phyloP scores from a whole-genome alignment of 768 basidiomycete genomes.

The Royoungia palumana region DNA sequence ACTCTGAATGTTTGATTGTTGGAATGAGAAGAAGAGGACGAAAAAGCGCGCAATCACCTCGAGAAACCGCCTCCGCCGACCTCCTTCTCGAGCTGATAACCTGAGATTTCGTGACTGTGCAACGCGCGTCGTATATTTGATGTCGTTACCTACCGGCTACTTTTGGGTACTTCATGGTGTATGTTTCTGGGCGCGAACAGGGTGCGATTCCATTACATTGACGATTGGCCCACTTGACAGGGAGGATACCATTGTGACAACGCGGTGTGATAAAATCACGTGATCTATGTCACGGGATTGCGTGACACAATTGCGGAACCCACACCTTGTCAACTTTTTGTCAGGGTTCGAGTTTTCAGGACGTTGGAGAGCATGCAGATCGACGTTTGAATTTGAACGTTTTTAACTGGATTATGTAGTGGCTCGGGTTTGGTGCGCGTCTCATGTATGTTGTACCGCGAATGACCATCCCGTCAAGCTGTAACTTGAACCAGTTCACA shows the following conservation, averaged over 20 bases:
- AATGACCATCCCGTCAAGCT: no score
- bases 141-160: conserved; percentile 21
- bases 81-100: conserved; percentile 67
- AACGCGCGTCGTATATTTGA: neutral
- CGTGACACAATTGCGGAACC: no score
- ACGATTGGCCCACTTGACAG: neutral
- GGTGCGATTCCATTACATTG: conserved; percentile 7
- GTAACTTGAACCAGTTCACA: no score
- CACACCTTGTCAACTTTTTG: no score
- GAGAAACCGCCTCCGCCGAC: conserved; percentile 90
- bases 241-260: conserved; percentile 23
- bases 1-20: conserved; percentile 48
- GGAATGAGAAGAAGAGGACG: neutral
- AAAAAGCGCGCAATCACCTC: conserved; percentile 42
- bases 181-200: neutral
- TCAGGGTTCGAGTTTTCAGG: no score
- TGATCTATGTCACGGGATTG: conserved; percentile 1
- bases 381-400: no score
- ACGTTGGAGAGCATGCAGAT: no score
- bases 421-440: no score
- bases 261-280: conserved; percentile 22
- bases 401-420: no score
- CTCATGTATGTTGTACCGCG: no score
- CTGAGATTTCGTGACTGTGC: conserved; percentile 32
- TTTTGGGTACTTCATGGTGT: conserved; percentile 33